Percentiles rank a stretch among this genome's conserved stretches.
phyloP scores from a whole-genome alignment of 768 basidiomycete species.

The Tricholoma terreum region DNA sequence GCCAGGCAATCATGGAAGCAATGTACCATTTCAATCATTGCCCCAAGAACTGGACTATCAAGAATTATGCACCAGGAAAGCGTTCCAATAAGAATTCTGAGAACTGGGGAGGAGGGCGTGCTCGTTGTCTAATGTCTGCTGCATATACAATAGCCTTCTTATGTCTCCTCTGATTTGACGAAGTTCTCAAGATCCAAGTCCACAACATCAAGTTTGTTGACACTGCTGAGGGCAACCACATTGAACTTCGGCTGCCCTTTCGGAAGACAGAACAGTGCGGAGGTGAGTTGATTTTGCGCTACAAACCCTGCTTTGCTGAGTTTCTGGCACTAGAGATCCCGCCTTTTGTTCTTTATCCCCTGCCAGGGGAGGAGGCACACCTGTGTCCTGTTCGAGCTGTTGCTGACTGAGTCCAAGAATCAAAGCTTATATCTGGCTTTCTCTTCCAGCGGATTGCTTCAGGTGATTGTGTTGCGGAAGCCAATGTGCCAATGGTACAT shows the following conservation, averaged over 20 bases:
- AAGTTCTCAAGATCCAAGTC: slow-evolving; percentile 30
- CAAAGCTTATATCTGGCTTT: slow-evolving; percentile 24
- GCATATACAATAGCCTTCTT: slow-evolving; percentile 31
- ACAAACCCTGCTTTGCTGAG: not conserved
- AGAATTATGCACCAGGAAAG: slow-evolving; percentile 12
- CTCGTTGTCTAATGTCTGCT: slow-evolving; percentile 22
- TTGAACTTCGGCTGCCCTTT: slow-evolving; percentile 22
- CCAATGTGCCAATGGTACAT: slow-evolving; percentile 23
- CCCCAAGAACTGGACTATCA: slow-evolving; percentile 15
- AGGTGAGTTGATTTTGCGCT: slow-evolving; percentile 10
- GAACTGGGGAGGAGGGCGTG: slow-evolving; percentile 29
- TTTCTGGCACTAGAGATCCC: slow-evolving; percentile 21
- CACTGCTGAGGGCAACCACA: not conserved
- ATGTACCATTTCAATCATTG: slow-evolving; percentile 25
- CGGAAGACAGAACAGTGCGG: slow-evolving; percentile 28
- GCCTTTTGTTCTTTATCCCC: slow-evolving; percentile 24
- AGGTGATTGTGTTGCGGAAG: slow-evolving; percentile 24
- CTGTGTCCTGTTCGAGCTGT: slow-evolving; percentile 34
- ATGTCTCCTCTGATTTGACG: slow-evolving; percentile 30
- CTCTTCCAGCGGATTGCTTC: slow-evolving; percentile 31
- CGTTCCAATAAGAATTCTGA: slow-evolving; percentile 8
- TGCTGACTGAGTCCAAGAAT: slow-evolving; percentile 24
- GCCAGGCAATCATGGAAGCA: slow-evolving; percentile 20
- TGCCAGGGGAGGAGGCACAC: slow-evolving; percentile 25
- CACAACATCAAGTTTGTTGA: slow-evolving; percentile 13